Evolutionary conservation across 2,329 filamentous ascomycete species (phyloP), one percentile per base, ranked within the genome.

Genomic region (Pseudodiploospora longispora): DNA sequence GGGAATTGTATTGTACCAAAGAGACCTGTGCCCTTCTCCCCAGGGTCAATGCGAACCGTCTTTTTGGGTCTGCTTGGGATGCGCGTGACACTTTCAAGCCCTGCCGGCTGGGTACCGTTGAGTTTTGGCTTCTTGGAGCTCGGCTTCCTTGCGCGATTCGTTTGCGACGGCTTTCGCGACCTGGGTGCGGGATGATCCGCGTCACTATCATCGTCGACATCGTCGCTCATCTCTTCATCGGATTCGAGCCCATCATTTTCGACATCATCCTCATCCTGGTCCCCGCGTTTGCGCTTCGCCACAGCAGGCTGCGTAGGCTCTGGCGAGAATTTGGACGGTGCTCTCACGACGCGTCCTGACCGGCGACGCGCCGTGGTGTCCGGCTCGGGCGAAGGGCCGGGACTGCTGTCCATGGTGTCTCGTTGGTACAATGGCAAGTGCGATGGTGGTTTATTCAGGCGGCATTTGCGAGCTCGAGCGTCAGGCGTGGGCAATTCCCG

Each of bases 341-440:
- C 70, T 58, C 70, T 76, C 50, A 78, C 72, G 68, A 80, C 79
- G 77, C 80, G 80, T 78, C 80, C 78, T 33, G 82, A 85, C 52
- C 80, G 78, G 63, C 82, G 81, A 71, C 75, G 74, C 65, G 72
- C 69, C 57, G 70, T 69, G 47, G 68, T 64, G 49, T 72, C 69
- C 49, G 68, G 66, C 44, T 74, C 71, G 49, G 74, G 70, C 40
- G 75, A 74, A 52, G 68, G 66, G 57, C 68, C 73, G 61, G 72
- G 69, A 66, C 75, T 75, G 57, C 71, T 74, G 55, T 78, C 74
- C 65, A 73, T 70, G 52, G 60, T 72, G 59, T 74, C 38, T 28
- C 27, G 19, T 40, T 69, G 74, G 27, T 9, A 9, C 36, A n/a
- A 38, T 10, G 3, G 19, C 36, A 27, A 38, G 19, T 19, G 19